phyloP scores from a whole-genome alignment of 352 stramenopile genomes.

The Pseudoperonospora humuli region DNA sequence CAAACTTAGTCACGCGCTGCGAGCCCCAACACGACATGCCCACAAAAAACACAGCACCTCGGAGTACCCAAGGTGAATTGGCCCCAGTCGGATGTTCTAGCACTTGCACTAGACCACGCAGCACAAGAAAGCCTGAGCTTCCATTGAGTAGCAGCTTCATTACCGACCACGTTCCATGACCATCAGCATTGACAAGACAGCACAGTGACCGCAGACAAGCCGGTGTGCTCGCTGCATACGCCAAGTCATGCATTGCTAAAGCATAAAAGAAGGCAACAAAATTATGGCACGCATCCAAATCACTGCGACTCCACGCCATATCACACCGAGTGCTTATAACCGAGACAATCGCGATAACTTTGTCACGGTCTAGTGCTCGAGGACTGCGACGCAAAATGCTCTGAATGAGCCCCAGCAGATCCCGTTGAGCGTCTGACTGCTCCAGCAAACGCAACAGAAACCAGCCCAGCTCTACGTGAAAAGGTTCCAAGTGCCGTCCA shows the following conservation, averaged over 20 bases:
- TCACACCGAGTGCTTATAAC: slow-evolving; percentile 63
- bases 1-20: slow-evolving; percentile 63
- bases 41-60: slow-evolving; percentile 81
- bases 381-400: slow-evolving; percentile 58
- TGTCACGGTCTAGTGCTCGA: slow-evolving; percentile 45
- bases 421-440: slow-evolving; percentile 72
- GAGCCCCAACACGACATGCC: slow-evolving; percentile 86
- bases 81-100: slow-evolving; percentile 47
- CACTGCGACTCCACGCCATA: slow-evolving; percentile 58
- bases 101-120: slow-evolving; percentile 61
- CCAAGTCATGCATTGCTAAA: slow-evolving; percentile 48
- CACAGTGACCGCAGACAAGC: slow-evolving; percentile 67
- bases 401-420: slow-evolving; percentile 69
- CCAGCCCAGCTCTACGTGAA: slow-evolving; percentile 63
- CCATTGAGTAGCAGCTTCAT: slow-evolving; percentile 75
- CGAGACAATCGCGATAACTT: slow-evolving; percentile 63
- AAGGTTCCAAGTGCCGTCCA: slow-evolving; percentile 56
- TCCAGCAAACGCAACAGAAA: slow-evolving; percentile 67
- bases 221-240: slow-evolving; percentile 48
- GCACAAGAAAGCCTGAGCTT: slow-evolving; percentile 50
- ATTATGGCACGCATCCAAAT: slow-evolving; percentile 63
- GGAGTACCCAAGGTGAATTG: slow-evolving; percentile 65
- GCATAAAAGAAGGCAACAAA: slow-evolving; percentile 76
- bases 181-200: slow-evolving; percentile 78
- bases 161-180: slow-evolving; percentile 73